These are phyloP conservation scores for Scytalidium lignicola DNA, from an alignment of 2,329 filamentous ascomycete genomes.

Conservation along the genomic window DNA sequence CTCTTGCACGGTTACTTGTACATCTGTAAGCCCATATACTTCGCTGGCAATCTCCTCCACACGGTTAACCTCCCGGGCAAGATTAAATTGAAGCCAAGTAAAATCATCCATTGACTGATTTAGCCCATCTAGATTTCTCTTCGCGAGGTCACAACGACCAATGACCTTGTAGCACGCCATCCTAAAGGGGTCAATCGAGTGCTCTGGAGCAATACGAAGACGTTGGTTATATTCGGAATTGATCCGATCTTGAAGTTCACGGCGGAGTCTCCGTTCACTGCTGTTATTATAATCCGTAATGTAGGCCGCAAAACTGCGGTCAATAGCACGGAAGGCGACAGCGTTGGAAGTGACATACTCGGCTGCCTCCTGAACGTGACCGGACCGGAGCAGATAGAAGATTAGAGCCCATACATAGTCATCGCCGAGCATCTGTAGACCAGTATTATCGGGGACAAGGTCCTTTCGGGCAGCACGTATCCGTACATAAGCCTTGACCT, in stretches of 20 bases:
- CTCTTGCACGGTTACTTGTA: constrained; percentile 77
- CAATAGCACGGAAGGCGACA: constrained; percentile 79
- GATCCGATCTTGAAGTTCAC: constrained; percentile 79
- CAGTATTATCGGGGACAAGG: constrained; percentile 72
- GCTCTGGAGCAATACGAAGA: constrained; percentile 75
- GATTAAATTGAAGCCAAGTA: constrained; percentile 68
- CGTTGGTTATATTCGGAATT: constrained; percentile 86
- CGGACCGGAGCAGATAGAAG: constrained; percentile 84
- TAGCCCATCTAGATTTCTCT: constrained; percentile 58
- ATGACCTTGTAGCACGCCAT: constrained; percentile 98
- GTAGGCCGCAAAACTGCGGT: constrained; percentile 84
- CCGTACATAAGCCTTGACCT: constrained; percentile 87
- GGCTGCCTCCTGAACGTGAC: constrained; percentile 77
- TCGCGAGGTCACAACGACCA: constrained; percentile 67
- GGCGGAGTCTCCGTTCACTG: constrained; percentile 69
- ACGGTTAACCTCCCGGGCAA: constrained; percentile 60
- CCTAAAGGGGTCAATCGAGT: constrained; percentile 87
- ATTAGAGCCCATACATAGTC: constrained; percentile 93
- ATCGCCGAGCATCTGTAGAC: constrained; percentile 72
- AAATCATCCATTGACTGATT: constrained; percentile 64
- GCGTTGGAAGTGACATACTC: constrained; percentile 79
- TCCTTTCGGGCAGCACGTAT: constrained; percentile 76
- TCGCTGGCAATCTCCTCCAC: constrained; percentile 61
- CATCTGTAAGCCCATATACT: constrained; percentile 58
- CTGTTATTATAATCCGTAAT: constrained; percentile 77